Evolutionary conservation across 371 early-diverging fungal genomes (phyloP), one percentile per base, ranked within the genome.

Genomic region (Coemansia sp.): DNA sequence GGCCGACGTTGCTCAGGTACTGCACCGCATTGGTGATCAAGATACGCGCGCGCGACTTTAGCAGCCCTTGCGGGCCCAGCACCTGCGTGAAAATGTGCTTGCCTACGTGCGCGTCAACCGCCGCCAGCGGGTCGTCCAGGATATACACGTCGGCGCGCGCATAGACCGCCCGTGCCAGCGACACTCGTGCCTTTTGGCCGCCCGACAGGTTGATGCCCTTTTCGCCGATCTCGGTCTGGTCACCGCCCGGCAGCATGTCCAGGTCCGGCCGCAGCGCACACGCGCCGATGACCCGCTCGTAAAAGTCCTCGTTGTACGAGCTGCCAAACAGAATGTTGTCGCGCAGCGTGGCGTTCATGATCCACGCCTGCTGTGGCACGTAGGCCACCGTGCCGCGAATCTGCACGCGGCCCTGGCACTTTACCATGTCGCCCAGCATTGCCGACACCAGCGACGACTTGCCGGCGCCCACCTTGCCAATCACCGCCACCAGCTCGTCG

Each of bases 271-370:
- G 83, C 36, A 95, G 77, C 0, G 84, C 83, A 67, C 82, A 83
- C 0, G 79, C 81, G 14, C 72, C 67, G 39, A 84, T 61, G n/a
- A 81, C 80, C 52, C 68, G 66, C 12, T 90, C 82, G 63, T 97
- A 98, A 39, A 86, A 90, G 6, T 75, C 78, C 29, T 81, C 81
- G 56, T 95, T 91, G 70, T 81, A 93, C 2, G 81, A 77, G 69
- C 82, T 81, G 11, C 97, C 95, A 86, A 98, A 97, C 11, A 91
- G 64, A 71, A 98, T 91, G 69, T 98, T 98, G 46, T 93, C 93
- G 18, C 55, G 55, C 29, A 54, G n/a, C 6, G 55, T 54, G 5
- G 55, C 55, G 12, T 54, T 54, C 18, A 54, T 91, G 82, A 97
- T 90, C 95, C 95, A 97, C 14, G 99, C 86, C 56, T 84, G 86